Percentiles rank a stretch among this genome's conserved stretches.
phyloP scores from a whole-genome alignment of 768 basidiomycete species.

The Amyloporia xantha region DNA sequence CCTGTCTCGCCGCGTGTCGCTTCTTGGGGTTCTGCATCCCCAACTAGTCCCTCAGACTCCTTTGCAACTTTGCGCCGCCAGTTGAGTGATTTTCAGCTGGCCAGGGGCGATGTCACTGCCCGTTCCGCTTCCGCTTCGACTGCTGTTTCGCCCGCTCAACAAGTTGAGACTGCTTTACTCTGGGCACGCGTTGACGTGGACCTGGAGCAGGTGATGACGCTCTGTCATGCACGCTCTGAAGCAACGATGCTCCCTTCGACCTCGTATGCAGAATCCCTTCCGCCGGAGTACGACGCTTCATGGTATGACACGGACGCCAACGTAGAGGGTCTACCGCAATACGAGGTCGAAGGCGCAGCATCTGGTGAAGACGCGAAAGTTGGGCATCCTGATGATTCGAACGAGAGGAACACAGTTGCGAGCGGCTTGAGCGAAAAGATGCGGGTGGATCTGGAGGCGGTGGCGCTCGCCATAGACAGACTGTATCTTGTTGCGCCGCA shows the following conservation, averaged over 20 bases:
- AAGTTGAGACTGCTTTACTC: conserved; percentile 56
- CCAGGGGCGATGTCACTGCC: conserved; percentile 36
- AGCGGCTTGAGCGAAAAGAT: conserved; percentile 61
- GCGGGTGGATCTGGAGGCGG: conserved; percentile 76
- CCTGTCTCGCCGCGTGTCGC: conserved; percentile 5
- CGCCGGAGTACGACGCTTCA: conserved; percentile 25
- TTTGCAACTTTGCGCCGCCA: conserved; percentile 62
- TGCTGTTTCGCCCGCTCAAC: conserved; percentile 40
- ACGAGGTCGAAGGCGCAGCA: conserved; percentile 18
- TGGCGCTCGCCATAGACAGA: conserved; percentile 85
- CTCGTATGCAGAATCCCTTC: conserved; percentile 13
- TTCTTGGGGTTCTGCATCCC: conserved; percentile 21
- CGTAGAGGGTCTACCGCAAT: conserved; percentile 24
- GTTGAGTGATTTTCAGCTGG: conserved; percentile 59
- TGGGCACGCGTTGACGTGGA: conserved; percentile 74
- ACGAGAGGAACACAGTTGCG: conserved; percentile 4
- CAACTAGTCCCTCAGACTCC: conserved; percentile 28
- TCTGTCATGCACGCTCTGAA: conserved; percentile 50
- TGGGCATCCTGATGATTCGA: conserved; percentile 5
- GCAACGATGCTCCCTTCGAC: not conserved
- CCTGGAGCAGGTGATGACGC: conserved; percentile 57
- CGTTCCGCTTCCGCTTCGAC: conserved; percentile 22
- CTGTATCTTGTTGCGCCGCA: conserved; percentile 84
- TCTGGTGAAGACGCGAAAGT: conserved; percentile 10
- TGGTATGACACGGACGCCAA: conserved; percentile 16